phyloP scores from a whole-genome alignment of 805 yeast genomes.

The Saccharomycodes ludwigii region DNA sequence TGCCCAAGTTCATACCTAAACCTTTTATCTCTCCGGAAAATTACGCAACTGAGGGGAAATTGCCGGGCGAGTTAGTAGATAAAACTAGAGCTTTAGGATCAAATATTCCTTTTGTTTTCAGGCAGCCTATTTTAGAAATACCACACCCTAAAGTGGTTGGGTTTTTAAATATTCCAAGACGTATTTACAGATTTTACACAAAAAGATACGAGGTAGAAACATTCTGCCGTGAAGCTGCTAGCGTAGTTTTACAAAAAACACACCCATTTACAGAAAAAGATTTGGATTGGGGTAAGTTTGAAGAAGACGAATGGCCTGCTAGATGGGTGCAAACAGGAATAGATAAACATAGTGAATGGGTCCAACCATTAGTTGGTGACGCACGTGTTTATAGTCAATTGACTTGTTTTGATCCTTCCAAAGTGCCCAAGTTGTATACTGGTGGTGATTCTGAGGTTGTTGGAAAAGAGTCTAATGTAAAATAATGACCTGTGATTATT shows the following conservation, averaged over 20 bases:
- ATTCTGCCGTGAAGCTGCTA: conserved; percentile 44
- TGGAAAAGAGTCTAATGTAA: too few relatives aligned
- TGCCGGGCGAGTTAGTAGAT: conserved; percentile 50
- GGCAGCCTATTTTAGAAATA: conserved; percentile 68
- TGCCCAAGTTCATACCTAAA: conserved; percentile 36
- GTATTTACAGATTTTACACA: conserved; percentile 69
- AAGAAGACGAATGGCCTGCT: conserved; percentile 80
- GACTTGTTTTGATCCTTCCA: conserved; percentile 1
- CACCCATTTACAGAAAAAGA: conserved; percentile 41
- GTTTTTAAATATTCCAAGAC: conserved; percentile 58
- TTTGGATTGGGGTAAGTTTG: conserved; percentile 30
- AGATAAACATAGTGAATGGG: conserved; percentile 79
- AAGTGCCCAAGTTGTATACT: conserved; percentile 1
- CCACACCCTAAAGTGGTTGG: conserved; percentile 74
- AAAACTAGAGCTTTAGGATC: conserved; percentile 20
- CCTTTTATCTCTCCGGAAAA: conserved; percentile 55
- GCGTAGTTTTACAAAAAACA: conserved; percentile 36
- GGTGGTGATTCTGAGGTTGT: too few relatives aligned
- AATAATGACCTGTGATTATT: too few relatives aligned
- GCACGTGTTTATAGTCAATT: conserved; percentile 34
- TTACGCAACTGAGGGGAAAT: conserved; percentile 32
- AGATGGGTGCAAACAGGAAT: conserved; percentile 72
- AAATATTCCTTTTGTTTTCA: conserved; percentile 44
- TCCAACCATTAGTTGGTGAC: conserved; percentile 59
- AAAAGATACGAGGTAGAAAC: conserved; percentile 60